phyloP scores from a whole-genome alignment of 768 basidiomycete species.

The Kwoniella europaea region DNA sequence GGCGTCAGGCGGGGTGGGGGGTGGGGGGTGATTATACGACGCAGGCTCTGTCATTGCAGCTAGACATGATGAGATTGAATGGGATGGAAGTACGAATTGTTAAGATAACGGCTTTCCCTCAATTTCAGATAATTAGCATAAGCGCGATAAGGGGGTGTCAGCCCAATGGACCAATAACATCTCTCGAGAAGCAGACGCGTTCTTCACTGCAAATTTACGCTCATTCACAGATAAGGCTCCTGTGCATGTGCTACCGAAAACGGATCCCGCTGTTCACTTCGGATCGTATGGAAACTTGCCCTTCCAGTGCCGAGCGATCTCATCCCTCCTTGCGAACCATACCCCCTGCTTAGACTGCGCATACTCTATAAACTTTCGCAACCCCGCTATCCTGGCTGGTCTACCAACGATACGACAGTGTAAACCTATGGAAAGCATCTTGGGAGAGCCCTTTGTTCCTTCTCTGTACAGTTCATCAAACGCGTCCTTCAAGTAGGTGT shows the following conservation, averaged over 20 bases:
- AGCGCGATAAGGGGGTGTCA: too few relatives aligned
- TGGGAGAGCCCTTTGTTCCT: conserved; percentile 23
- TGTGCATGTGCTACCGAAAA: too few relatives aligned
- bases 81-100: too few relatives aligned
- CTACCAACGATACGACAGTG: conserved; percentile 45
- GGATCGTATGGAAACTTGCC: background rate
- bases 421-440: conserved; percentile 49
- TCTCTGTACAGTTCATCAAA: conserved; percentile 48
- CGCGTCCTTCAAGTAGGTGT: conserved; percentile 39
- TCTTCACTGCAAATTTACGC: too few relatives aligned
- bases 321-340: conserved; percentile 25
- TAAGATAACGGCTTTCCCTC: too few relatives aligned
- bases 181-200: too few relatives aligned
- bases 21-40: background rate
- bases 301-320: conserved; percentile 9
- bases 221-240: too few relatives aligned
- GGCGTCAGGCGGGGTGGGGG: background rate
- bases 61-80: too few relatives aligned
- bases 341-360: conserved; percentile 35
- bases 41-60: background rate
- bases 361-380: conserved; percentile 47
- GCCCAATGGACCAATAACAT: too few relatives aligned
- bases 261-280: background rate
- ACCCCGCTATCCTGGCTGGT: conserved; percentile 38
- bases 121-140: too few relatives aligned